Evolutionary conservation across 148 eudicot genomes (phyloP).

Genomic region (Spergularia marina): DNA sequence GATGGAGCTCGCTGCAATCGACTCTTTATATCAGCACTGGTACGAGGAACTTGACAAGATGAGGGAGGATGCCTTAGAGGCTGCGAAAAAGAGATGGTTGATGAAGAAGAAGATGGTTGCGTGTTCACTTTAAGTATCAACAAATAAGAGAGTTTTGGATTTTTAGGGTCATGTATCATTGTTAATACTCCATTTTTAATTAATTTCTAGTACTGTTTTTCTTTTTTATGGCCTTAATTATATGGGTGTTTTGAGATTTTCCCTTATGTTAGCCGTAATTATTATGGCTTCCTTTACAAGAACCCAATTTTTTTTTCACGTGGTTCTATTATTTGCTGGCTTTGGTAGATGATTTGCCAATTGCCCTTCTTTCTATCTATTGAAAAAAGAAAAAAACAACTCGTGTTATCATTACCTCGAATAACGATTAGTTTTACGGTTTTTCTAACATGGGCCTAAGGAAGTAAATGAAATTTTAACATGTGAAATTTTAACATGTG

Average conservation of each 20-base stretch:
- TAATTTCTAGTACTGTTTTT: not conserved
- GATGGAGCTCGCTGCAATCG: slow-evolving; percentile 58
- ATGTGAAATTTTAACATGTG: too few relatives aligned
- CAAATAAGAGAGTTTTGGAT: not conserved
- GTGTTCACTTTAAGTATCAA: slow-evolving; percentile 21
- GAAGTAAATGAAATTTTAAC: too few relatives aligned
- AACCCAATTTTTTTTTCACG: slow-evolving; percentile 12
- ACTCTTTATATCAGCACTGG: slow-evolving; percentile 56
- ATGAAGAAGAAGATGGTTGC: slow-evolving; percentile 39
- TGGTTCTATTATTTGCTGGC: slow-evolving; percentile 22
- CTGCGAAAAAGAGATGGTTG: slow-evolving; percentile 65
- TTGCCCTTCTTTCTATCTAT: too few relatives aligned
- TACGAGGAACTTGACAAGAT: slow-evolving; percentile 50
- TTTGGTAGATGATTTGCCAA: slow-evolving; percentile 16
- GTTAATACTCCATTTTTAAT: not conserved
- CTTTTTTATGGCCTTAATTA: not conserved
- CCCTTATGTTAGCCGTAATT: slow-evolving; percentile 12
- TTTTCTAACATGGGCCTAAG: too few relatives aligned
- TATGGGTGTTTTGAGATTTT: not conserved
- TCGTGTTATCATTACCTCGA: too few relatives aligned
- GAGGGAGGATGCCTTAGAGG: slow-evolving; percentile 57
- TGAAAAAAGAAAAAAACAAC: too few relatives aligned
- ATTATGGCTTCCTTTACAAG: slow-evolving; percentile 19
- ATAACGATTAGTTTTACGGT: too few relatives aligned
- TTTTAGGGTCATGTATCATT: not conserved